These are phyloP conservation scores for Daldinia grandis DNA, from an alignment of 495 filamentous ascomycete genomes.

Conservation along the genomic window DNA sequence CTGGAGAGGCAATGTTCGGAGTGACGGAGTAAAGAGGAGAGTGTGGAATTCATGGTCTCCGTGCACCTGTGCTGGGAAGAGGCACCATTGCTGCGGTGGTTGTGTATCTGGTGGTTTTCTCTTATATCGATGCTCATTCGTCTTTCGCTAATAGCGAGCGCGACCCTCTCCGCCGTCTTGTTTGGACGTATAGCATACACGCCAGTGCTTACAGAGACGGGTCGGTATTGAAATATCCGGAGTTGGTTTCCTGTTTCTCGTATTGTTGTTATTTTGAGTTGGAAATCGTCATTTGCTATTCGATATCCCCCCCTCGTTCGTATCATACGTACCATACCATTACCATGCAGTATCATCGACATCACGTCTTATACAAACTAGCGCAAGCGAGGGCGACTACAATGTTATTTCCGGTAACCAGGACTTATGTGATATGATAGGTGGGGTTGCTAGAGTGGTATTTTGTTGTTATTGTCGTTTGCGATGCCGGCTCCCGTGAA, in stretches of 20 bases:
- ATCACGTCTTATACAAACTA: conserved; percentile 35
- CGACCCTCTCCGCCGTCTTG: conserved; percentile 34
- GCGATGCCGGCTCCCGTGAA: conserved; percentile 22
- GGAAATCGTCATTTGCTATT: conserved; percentile 34
- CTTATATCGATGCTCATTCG: conserved; percentile 40
- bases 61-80: conserved; percentile 22
- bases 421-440: conserved; percentile 40
- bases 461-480: conserved; percentile 26
- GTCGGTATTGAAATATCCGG: conserved; percentile 42
- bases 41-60: conserved; percentile 18
- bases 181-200: conserved; percentile 35
- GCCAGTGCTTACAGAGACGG: conserved; percentile 36
- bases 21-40: conserved; percentile 27
- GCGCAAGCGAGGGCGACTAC: conserved; percentile 37
- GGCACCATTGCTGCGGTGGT: conserved; percentile 18
- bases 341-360: conserved; percentile 44
- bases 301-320: conserved; percentile 45
- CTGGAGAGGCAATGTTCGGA: conserved; percentile 4
- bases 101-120: conserved; percentile 38
- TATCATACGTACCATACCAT: conserved; percentile 40
- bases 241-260: conserved; percentile 41
- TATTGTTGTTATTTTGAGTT: conserved; percentile 35
- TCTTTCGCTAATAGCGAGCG: conserved; percentile 40
- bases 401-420: conserved; percentile 35
- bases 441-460: conserved; percentile 34